Evolutionary conservation across 75 land plant species (phyloP).

Genomic region (Sequoiadendron giganteum): DNA sequence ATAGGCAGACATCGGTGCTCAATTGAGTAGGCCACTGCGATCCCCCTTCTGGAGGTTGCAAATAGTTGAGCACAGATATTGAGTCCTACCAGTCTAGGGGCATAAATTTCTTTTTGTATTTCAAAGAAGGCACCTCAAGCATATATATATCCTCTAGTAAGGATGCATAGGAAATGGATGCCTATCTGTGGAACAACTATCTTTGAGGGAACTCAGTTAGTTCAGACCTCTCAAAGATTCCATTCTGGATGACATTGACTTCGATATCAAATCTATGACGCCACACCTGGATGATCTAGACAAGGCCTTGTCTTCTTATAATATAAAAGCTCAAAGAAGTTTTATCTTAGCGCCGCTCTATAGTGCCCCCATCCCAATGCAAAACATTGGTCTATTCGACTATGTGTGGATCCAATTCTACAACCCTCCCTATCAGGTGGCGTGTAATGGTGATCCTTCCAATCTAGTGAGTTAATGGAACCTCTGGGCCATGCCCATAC

Average conservation of each 20-base stretch:
- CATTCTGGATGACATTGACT: conserved; percentile 49
- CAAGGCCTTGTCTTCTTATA: neutral
- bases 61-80: conserved; percentile 23
- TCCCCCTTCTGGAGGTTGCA: conserved; percentile 26
- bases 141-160: conserved; percentile 29
- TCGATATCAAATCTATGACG: conserved; percentile 37
- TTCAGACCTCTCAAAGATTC: conserved; percentile 39
- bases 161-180: conserved; percentile 32
- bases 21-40: conserved; percentile 57
- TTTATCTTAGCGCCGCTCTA: conserved; percentile 36
- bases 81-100: conserved; percentile 32
- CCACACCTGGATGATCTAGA: conserved; percentile 21
- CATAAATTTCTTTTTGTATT: conserved; percentile 42
- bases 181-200: conserved; percentile 44
- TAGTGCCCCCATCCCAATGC: conserved; percentile 42
- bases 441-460: neutral
- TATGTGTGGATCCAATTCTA: conserved; percentile 54
- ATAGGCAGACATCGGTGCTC: conserved; percentile 30
- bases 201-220: conserved; percentile 30
- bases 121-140: conserved; percentile 8
- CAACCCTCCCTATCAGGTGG: conserved; percentile 27
- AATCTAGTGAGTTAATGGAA: conserved; percentile 29
- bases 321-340: neutral
- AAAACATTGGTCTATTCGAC: conserved; percentile 33
- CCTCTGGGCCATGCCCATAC: conserved; percentile 19